Conservation (phyloP, 129 eudicot genomes). For the Flaveria sonorensis region DNA sequence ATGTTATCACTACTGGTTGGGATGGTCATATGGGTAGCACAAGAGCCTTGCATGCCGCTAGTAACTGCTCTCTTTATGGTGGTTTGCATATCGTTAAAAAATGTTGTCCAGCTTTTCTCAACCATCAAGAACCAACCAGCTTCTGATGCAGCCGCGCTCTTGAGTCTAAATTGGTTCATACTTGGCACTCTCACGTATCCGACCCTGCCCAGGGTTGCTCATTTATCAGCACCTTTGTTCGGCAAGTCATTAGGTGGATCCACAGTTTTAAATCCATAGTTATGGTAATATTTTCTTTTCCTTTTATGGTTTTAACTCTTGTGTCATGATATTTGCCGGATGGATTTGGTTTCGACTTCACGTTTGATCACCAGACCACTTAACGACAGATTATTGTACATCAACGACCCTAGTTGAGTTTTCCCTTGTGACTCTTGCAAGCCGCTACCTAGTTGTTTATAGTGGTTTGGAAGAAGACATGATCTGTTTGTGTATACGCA, state of each 20-base stretch:
- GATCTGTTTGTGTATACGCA: background rate
- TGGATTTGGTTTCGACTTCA: conserved; percentile 26
- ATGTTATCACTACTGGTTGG: conserved; percentile 67
- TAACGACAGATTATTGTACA: background rate
- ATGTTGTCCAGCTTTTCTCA: conserved; percentile 53
- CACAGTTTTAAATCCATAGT: background rate
- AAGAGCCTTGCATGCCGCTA: conserved; percentile 82
- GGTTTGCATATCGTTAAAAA: conserved; percentile 60
- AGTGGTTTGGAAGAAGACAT: conserved; percentile 6
- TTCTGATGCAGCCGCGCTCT: conserved; percentile 66
- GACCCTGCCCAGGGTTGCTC: conserved; percentile 55
- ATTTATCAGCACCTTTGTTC: conserved; percentile 37
- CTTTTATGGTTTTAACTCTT: background rate
- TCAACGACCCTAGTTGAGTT: background rate
- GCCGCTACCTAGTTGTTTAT: conserved; percentile 7
- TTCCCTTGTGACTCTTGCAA: background rate
- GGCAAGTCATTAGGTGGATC: conserved; percentile 21
- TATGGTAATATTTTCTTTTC: background rate
- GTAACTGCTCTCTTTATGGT: conserved; percentile 70
- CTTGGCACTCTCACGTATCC: conserved; percentile 75
- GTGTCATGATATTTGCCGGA: conserved; percentile 15
- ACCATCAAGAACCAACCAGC: conserved; percentile 55
- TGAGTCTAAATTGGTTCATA: conserved; percentile 83
- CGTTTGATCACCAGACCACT: conserved; percentile 15
- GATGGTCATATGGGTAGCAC: conserved; percentile 56